These are phyloP conservation scores for Naganishia sp. DNA, from an alignment of 1,284 basidiomycete species.

Conservation along the genomic window DNA sequence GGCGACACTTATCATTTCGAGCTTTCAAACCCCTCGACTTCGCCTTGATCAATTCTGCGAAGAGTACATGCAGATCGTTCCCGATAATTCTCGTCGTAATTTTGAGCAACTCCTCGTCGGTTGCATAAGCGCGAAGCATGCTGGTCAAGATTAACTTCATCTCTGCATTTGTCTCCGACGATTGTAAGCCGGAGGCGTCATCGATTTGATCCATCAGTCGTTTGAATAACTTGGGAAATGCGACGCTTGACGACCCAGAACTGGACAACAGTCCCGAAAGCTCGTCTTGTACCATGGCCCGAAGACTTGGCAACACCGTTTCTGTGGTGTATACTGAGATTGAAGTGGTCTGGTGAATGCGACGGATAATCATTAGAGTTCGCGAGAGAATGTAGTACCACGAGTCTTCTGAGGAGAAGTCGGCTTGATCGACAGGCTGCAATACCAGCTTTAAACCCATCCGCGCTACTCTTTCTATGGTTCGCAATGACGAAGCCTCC, in stretches of 20 bases:
- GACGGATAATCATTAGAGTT: conserved; percentile 15
- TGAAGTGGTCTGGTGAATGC: background rate
- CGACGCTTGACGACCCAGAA: conserved; percentile 76
- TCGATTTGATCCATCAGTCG: conserved; percentile 68
- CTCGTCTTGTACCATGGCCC: conserved; percentile 77
- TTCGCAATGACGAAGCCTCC: background rate
- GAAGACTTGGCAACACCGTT: conserved; percentile 55
- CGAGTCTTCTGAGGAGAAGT: conserved; percentile 7
- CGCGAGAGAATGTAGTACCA: conserved; percentile 21
- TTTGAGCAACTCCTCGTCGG: conserved; percentile 82
- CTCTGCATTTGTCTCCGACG: conserved; percentile 78
- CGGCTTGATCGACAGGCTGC: background rate
- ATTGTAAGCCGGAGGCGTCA: conserved; percentile 51
- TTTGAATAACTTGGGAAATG: conserved; percentile 88
- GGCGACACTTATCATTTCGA: background rate
- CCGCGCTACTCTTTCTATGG: conserved; percentile 9
- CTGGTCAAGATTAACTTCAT: conserved; percentile 86
- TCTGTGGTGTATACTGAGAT: background rate
- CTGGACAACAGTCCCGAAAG: conserved; percentile 81
- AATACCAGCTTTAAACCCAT: conserved; percentile 16
- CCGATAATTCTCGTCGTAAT: conserved; percentile 19
- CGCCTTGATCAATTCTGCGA: conserved; percentile 3
- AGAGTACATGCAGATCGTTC: conserved; percentile 18
- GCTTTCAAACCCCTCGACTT: conserved; percentile 18
- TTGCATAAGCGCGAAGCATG: conserved; percentile 91